Base-by-base conservation (phyloP, 2,329 filamentous ascomycete species). In the Botrytis fragariae region DNA sequence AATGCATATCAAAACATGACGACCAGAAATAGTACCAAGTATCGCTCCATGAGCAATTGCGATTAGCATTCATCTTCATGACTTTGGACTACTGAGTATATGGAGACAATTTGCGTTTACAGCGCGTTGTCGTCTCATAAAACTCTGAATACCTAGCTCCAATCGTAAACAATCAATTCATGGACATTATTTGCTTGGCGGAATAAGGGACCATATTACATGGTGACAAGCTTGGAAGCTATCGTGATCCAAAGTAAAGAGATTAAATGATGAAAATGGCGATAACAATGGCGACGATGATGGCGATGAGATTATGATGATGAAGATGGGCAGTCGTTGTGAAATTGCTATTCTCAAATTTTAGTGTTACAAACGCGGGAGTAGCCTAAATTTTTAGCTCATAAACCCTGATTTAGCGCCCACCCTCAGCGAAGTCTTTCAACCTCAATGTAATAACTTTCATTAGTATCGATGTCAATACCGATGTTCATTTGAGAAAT, bases 401-500 rank as follows among this genome's bases (percentile, higher is more conserved):
- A 8, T 8, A 2, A 57, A 18, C n/a, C 14, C 18, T 18, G 14
- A 57, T 57, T 57, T 57, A 18, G n/a, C n/a, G n/a, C 51, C 48
- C 25, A n/a, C 14, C 48, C 25, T 54, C 25, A 16, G 6, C 9
- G 14, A 57, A 29, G 14, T 57, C 16, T 54, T 16, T 18, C n/a
- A 7, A 54, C 7, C 14, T 29, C n/a, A 14, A 16, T 54, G 25
- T 1, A n/a, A 54, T 7, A 7, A 54, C 3, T 54, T n/a, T 54
- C 48, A 54, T n/a, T 18, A 9, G 4, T n/a, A 29, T 8, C 0
- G 4, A 18, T 0, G 9, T 54, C 14, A 18, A 29, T 0, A 4
- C 32, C 7, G 14, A 57, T 57, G 3, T 4, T 18, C 4, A 57
- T 57, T 29, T 9, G 32, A 14, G 3, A 18, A 18, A 1, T 0